Evolutionary conservation across 176 grass and related monocot species (phyloP).

Genomic region (Guadua angustifolia): DNA sequence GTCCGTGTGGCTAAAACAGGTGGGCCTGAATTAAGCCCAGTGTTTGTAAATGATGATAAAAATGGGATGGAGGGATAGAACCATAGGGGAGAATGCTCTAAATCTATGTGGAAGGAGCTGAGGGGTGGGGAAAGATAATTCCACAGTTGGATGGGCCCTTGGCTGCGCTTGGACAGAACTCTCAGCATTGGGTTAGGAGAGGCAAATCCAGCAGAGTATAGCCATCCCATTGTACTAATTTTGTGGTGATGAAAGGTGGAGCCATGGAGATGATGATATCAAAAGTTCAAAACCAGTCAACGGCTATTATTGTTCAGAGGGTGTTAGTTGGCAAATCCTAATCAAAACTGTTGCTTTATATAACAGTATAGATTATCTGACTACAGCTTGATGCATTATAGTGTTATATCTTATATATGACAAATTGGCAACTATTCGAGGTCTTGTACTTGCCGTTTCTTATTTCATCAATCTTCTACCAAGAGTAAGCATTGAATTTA

Average conservation of each 20-base stretch:
- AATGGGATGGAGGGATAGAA: background rate
- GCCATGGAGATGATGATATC: background rate
- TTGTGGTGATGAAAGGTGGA: background rate
- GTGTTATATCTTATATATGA: conserved; percentile 3
- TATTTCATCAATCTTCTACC: background rate
- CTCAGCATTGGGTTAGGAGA: background rate
- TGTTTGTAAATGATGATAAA: background rate
- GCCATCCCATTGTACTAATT: background rate
- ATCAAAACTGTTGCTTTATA: background rate
- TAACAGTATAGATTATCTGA: background rate
- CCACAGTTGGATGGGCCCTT: background rate
- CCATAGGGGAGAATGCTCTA: background rate
- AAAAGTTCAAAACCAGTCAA: background rate
- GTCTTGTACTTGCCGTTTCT: background rate
- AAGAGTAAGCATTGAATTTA: background rate
- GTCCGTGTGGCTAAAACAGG: background rate
- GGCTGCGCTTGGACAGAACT: background rate
- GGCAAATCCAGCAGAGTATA: background rate
- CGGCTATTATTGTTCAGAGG: background rate
- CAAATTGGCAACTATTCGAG: conserved; percentile 8
- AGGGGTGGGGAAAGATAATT: background rate
- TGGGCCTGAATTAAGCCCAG: background rate
- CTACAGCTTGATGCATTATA: conserved; percentile 7
- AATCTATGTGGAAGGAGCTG: background rate
- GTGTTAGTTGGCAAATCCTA: conserved; percentile 1